Base-by-base conservation (phyloP, 2,329 filamentous ascomycete genomes). In the Aureobasidium musti region DNA sequence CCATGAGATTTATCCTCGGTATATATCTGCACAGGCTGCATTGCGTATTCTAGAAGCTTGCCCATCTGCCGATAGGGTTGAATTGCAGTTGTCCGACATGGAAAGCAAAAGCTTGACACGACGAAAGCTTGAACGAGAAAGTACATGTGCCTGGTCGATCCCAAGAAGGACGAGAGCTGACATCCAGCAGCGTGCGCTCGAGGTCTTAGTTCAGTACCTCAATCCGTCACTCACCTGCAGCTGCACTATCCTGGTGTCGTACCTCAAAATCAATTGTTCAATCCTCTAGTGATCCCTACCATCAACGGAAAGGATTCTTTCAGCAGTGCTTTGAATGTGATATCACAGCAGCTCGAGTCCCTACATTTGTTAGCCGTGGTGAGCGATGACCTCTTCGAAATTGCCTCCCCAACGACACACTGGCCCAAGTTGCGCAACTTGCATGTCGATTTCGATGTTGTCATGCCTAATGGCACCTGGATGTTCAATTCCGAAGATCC, bases 301-400 rank as follows among this genome's bases (percentile, higher is more conserved):
- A 4, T 30, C 3, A 14, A 50, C 0, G 53, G 35, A 11, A 57
- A 23, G 19, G 53, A 57, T 43, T 19, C 2, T 0, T 26, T 43
- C 10, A 57, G 35, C 21, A 8, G 35, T 35, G 21, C 14, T 6
- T 0, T 57, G 5, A 35, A 28, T 35, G 3, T 4, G 2, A 35
- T 57, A 11, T 57, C 53, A 28, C 53, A 57, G 37, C 47, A 50
- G n/a, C 47, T 50, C 35, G 35, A 43, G 43, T 47, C 43, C 6
- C 21, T 47, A 13, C 43, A 47, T 6, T 10, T 47, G 4, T 23
- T 23, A 4, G 43, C 43, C 21, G 43, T 47, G 8, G 43, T 47
- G n/a, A 47, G 43, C n/a, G 43, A 47, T 23, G 43, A 47, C 10
- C n/a, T 47, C 10, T 28, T 49, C 23, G 23, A 49, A 13, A 17